Evolutionary conservation across 2,329 filamentous ascomycete species (phyloP), one percentile per base, ranked within the genome.

Genomic region (Lachnellula hyalina): DNA sequence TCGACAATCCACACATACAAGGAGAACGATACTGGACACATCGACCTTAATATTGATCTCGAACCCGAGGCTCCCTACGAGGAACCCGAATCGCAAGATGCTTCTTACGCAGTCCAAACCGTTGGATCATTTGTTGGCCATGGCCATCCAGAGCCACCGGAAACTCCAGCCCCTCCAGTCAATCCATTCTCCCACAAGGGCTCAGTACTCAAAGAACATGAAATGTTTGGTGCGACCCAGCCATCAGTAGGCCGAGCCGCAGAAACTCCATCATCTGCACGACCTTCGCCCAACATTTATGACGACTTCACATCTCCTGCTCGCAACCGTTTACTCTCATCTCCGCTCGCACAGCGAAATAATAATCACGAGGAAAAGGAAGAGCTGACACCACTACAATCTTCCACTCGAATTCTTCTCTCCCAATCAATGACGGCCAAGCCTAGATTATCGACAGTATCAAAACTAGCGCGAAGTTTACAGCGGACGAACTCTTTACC

Each of bases 161-260:
- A 66, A 41, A 69, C 67, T 8, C 67, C 67, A 15, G 66, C 61
- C 19, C 57, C 62, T 15, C 54, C 61, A 1, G 41, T 63, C 35
- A 69, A 69, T 49, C 67, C 67, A n/a, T 69, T 69, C 36, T 52
- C 38, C 3, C 52, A 63, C 1, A 67, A 61, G 45, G 67, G 67
- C 2, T 65, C 59, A 41, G 63, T 69, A 4, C 54, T 69, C 52
- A 66, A 65, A 34, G 57, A 47, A 5, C 25, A 56, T 15, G 65
- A 67, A 21, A 53, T 69, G 47, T 69, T 69, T 55, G 56, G 59
- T 28, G 65, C 66, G 3, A 69, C 67, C 2, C 67, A 69, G 42
- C 61, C 64, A 9, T 68, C 66, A 4, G 52, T 65, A 35, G 61
- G 58, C 14, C 59, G 57, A 9, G 40, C 59, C 50, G 15, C 60